These are phyloP conservation scores for Diaporthe sp. DNA, from an alignment of 2,329 filamentous ascomycete genomes.

Conservation along the genomic window DNA sequence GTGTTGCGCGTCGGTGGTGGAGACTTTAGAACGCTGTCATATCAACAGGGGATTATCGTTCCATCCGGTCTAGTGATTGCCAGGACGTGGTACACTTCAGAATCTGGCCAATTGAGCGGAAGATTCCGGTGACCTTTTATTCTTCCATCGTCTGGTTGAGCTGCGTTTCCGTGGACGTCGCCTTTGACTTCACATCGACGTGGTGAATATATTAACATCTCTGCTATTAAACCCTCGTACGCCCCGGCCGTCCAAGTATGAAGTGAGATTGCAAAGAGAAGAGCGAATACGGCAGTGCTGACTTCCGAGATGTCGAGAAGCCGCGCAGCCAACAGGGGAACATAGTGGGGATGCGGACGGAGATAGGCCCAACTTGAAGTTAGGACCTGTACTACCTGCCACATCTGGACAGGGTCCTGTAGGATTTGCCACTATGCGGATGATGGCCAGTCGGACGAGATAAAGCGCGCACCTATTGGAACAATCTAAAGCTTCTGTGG, in stretches of 20 bases:
- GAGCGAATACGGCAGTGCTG: neutral
- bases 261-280: neutral
- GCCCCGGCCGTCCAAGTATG: neutral
- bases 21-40: neutral
- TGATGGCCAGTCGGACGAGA: neutral
- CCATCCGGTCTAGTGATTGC: neutral
- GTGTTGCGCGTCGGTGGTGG: neutral
- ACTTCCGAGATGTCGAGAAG: neutral
- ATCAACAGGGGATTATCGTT: neutral
- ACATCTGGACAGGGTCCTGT: neutral
- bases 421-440: neutral
- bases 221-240: too few species aligned
- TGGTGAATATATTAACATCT: neutral
- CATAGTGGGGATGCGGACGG: neutral
- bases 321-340: conserved; percentile 2
- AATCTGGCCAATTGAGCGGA: neutral
- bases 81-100: neutral
- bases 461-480: neutral
- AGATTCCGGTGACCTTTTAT: too few species aligned
- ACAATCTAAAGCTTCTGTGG: neutral
- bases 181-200: too few species aligned
- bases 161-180: neutral
- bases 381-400: neutral
- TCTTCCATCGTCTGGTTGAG: neutral
- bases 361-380: neutral